Evolutionary conservation across 2,329 filamentous ascomycete species (phyloP).

Genomic region (Herpotrichia juniperi): DNA sequence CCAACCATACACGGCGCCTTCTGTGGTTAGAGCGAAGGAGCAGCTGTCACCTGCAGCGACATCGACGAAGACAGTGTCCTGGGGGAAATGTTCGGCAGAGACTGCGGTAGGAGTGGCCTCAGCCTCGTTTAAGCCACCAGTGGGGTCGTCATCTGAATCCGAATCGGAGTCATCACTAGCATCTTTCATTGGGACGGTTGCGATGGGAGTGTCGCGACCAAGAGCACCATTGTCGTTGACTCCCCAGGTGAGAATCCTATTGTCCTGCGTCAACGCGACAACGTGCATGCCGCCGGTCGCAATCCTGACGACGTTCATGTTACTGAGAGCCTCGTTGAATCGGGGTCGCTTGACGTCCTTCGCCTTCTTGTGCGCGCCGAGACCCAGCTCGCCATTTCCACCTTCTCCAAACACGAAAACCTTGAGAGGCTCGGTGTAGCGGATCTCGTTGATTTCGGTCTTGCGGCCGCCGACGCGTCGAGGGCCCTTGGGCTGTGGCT

Average conservation of each 20-base stretch:
- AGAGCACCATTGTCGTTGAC: constrained; percentile 86
- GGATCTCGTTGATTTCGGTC: constrained; percentile 66
- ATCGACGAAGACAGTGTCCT: constrained; percentile 68
- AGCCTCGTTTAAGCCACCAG: constrained; percentile 72
- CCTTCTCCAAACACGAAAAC: constrained; percentile 84
- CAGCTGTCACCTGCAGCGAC: constrained; percentile 76
- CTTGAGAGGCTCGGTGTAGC: constrained; percentile 66
- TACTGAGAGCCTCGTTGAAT: constrained; percentile 65
- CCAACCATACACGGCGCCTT: constrained; percentile 81
- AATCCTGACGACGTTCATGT: constrained; percentile 73
- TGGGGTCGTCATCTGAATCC: constrained; percentile 57
- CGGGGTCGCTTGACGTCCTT: constrained; percentile 79
- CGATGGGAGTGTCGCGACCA: constrained; percentile 73
- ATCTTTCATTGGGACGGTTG: constrained; percentile 64
- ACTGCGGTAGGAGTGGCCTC: constrained; percentile 72
- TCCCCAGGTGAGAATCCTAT: constrained; percentile 84
- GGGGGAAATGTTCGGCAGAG: constrained; percentile 60
- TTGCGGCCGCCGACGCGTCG: constrained; percentile 38
- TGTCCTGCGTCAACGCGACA: constrained; percentile 76
- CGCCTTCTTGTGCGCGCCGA: constrained; percentile 69
- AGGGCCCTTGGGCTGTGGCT: constrained; percentile 37
- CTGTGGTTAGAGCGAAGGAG: constrained; percentile 76
- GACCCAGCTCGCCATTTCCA: constrained; percentile 79
- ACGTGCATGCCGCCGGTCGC: constrained; percentile 84
- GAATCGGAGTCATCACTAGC: constrained; percentile 55